These are phyloP conservation scores for Diplocarpon mali DNA, from an alignment of 2,329 filamentous ascomycete species.

Conservation along the genomic window DNA sequence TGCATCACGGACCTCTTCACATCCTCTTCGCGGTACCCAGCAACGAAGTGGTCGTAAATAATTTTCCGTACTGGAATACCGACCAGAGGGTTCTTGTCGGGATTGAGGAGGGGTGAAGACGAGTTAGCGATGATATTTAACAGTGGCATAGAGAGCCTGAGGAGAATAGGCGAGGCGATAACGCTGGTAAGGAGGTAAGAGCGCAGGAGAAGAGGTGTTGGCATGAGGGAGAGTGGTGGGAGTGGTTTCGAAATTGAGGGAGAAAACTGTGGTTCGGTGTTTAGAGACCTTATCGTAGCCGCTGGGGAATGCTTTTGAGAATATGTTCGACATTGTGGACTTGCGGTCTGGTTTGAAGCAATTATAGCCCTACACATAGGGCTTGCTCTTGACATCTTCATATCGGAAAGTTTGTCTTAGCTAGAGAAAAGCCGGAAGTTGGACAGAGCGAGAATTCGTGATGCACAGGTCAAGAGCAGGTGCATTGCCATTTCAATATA, in stretches of 20 bases:
- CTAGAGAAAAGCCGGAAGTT: not conserved
- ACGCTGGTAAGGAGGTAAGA: constrained; percentile 2
- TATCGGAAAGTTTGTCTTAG: not conserved
- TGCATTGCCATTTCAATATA: no score
- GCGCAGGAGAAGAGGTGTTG: constrained; percentile 1
- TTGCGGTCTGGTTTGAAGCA: not conserved
- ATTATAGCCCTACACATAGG: not conserved
- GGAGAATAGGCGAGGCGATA: constrained; percentile 5
- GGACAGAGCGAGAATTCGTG: not conserved
- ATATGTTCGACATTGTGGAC: not conserved
- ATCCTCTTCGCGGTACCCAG: constrained; percentile 59
- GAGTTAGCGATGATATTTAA: constrained; percentile 1
- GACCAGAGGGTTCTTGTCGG: constrained; percentile 63
- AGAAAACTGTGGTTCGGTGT: not conserved
- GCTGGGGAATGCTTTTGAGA: not conserved
- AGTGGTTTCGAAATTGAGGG: not conserved
- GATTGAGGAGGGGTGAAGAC: constrained; percentile 22
- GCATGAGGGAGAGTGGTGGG: constrained; percentile 4
- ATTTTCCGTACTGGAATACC: constrained; percentile 61
- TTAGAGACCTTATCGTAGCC: not conserved
- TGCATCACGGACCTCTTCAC: constrained; percentile 50
- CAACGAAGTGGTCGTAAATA: constrained; percentile 83
- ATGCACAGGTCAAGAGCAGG: no score
- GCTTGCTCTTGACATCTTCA: not conserved
- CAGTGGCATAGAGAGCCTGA: constrained; percentile 3